Conservation (phyloP, 2,329 filamentous ascomycete species). For the Xylaria sp. region DNA sequence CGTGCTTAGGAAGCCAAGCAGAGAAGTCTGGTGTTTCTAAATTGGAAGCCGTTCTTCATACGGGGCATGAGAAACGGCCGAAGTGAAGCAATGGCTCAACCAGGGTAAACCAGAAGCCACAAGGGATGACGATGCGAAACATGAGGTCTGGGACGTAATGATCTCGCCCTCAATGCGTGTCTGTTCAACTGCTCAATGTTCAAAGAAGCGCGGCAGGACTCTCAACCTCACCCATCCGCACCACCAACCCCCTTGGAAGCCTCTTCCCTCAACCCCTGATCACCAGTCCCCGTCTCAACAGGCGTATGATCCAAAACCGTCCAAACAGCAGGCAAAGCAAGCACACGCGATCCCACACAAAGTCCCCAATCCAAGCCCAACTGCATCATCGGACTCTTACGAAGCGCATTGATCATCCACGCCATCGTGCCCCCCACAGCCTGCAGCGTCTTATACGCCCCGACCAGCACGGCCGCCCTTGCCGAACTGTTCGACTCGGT, state of each 20-base stretch:
- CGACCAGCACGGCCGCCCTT: constrained; percentile 15
- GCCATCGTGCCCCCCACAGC: constrained; percentile 15
- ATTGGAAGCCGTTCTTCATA: too few relatives aligned
- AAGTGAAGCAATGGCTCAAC: too few relatives aligned
- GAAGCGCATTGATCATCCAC: constrained; percentile 17
- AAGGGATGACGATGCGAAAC: too few relatives aligned
- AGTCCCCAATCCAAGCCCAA: constrained; percentile 16
- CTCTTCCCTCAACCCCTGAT: constrained; percentile 1
- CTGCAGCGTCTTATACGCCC: constrained; percentile 17
- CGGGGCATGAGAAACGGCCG: too few relatives aligned
- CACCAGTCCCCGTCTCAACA: constrained; percentile 2
- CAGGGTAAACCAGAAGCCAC: too few relatives aligned
- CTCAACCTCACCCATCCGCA: neutral
- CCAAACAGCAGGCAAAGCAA: constrained; percentile 14
- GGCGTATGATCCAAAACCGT: constrained; percentile 14
- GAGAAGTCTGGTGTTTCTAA: too few relatives aligned
- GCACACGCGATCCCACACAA: constrained; percentile 14
- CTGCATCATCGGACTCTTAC: constrained; percentile 12
- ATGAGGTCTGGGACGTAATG: neutral
- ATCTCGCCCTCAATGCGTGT: neutral
- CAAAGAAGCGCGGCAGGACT: neutral
- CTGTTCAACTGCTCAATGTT: neutral
- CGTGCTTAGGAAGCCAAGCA: too few relatives aligned
- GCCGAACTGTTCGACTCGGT: constrained; percentile 15
- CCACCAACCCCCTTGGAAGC: neutral